Base-by-base conservation (phyloP, 2,329 filamentous ascomycete species). In the Cadophora luteo-olivacea region DNA sequence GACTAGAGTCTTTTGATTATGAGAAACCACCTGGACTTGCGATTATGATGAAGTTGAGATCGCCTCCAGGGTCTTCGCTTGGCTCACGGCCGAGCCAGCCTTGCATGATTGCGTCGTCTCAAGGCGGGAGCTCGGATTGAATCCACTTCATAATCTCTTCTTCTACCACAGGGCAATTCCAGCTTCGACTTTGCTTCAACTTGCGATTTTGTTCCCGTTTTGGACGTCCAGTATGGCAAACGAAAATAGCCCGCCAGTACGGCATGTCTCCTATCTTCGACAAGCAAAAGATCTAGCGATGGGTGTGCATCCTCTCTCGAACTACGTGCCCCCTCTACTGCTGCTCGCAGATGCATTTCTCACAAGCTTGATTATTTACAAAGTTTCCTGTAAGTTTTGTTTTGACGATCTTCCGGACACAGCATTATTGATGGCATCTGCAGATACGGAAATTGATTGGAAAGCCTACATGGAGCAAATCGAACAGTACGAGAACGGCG, bases 371-470 rank as follows among this genome's bases (percentile, higher is more conserved):
- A 73, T 78, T 25, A 76, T 78, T 52, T 75, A 67, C 14, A 75
- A 73, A 41, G 69, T 77, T 45, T 63, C 76, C 61, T 78, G 77
- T 77, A 70, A 66, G 73, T 64, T 54, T 29, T 3, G 5, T 29
- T 29, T 29, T 29, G 29, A 3, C 5, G 29, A 29, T 29, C 29
- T 29, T 29, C 29, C 29, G 29, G 41, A 25, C 12, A 8, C 38
- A 36, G 11, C 48, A 48, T 8, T 52, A 52, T 24, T 36, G 33
- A 24, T 38, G 11, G 8, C 22, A 32, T 48, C 41, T 7, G 29
- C 51, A 92, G 96, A 99, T 79, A 99, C 96, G 54, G 96, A 99
- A 80, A 99, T 99, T 77, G 96, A 99, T 81, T 99, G 95, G 95
- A 87, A 86, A 68, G 93, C 96, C 0, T 99, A 99, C 80, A 98